Evolutionary conservation across 2,329 filamentous ascomycete genomes (phyloP).

Genomic region (Diaporthe caulivora): DNA sequence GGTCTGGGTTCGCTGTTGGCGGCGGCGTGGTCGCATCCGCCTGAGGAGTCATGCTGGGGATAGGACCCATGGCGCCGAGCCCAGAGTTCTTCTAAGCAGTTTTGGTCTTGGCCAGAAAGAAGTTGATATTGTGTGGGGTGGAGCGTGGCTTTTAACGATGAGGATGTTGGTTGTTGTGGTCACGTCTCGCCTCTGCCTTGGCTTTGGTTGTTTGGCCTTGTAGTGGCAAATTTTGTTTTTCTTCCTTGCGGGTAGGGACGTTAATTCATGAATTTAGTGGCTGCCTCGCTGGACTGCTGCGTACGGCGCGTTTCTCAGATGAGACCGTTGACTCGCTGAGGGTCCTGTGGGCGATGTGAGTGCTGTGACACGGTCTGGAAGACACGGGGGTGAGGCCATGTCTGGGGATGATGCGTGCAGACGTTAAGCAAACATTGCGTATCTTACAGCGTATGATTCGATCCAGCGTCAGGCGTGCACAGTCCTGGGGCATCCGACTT

Average conservation of each 20-base stretch:
- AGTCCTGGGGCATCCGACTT: neutral
- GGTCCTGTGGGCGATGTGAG: neutral
- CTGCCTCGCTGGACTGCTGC: neutral
- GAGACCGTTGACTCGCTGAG: neutral
- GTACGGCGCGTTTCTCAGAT: neutral
- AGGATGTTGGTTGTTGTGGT: neutral
- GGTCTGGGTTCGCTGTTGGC: conserved; percentile 20
- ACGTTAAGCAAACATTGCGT: neutral
- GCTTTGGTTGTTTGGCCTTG: neutral
- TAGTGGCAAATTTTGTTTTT: conserved; percentile 5
- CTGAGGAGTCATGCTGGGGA: conserved; percentile 15
- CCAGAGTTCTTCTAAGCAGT: neutral
- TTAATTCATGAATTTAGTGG: neutral
- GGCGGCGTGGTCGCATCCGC: neutral
- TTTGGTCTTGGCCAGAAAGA: neutral
- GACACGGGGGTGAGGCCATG: neutral
- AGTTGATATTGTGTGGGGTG: neutral
- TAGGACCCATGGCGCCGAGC: neutral
- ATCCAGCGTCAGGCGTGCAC: neutral
- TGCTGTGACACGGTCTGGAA: neutral
- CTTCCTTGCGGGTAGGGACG: neutral
- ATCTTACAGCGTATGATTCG: conserved; percentile 24
- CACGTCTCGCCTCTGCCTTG: neutral
- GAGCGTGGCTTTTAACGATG: neutral
- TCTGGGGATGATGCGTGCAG: neutral